Conservation (phyloP, 805 yeast genomes). For the Candida broadrunensis region DNA sequence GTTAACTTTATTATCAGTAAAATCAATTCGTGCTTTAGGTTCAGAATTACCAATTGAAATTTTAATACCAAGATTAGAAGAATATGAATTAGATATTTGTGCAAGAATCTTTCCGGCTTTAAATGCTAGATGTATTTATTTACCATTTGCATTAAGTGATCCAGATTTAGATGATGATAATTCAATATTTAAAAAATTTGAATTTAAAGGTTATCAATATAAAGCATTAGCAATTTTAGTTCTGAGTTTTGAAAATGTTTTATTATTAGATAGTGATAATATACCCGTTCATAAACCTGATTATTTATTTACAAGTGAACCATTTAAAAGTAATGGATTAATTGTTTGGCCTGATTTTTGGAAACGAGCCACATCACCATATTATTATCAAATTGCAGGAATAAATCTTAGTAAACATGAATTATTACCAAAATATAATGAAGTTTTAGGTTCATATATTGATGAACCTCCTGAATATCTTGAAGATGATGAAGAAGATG, state of each 20-base stretch:
- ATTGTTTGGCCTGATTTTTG: conserved; percentile 87
- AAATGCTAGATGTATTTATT: conserved; percentile 36
- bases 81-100: conserved; percentile 65
- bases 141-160: conserved; percentile 27
- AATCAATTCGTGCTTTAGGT: conserved; percentile 63
- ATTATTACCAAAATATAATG: conserved; percentile 32
- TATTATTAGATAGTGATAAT: conserved; percentile 75
- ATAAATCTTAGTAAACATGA: conserved; percentile 27
- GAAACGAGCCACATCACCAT: conserved; percentile 79
- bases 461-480: conserved; percentile 1
- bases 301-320: conserved; percentile 51
- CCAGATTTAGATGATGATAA: conserved; percentile 6
- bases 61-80: conserved; percentile 66
- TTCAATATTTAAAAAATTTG: conserved; percentile 26
- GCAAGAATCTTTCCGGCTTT: conserved; percentile 34
- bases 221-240: conserved; percentile 40
- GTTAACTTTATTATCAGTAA: conserved; percentile 63
- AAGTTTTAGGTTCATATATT: conserved; percentile 19
- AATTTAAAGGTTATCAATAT: conserved; percentile 42
- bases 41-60: conserved; percentile 78
- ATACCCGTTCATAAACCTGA: conserved; percentile 68
- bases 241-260: conserved; percentile 62
- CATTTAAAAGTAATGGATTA: conserved; percentile 53
- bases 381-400: conserved; percentile 66
- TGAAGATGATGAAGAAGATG: conserved; percentile 6